Percentiles rank a stretch among this genome's conserved stretches.
These are phyloP conservation scores for Ceratobasidium sp. DNA, from an alignment of 1,284 basidiomycete species.

Conservation along the genomic window DNA sequence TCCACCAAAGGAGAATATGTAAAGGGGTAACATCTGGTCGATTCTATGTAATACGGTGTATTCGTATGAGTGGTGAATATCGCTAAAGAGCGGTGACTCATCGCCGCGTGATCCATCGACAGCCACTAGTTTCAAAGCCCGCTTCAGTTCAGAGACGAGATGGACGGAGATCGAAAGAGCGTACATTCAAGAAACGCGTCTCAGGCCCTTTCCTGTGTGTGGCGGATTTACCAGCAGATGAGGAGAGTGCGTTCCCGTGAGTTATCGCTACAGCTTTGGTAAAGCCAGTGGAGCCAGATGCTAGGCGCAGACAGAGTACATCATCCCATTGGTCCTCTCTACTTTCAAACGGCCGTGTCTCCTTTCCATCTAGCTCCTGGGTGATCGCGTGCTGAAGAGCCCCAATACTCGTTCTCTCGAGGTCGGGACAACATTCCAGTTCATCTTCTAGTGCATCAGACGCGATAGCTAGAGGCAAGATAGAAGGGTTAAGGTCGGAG, in stretches of 20 bases:
- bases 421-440: constrained; percentile 4
- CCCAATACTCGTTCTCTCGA: not conserved
- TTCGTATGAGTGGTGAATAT: too few species aligned
- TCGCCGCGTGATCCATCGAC: constrained; percentile 13
- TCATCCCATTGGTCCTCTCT: constrained; percentile 10
- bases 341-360: not conserved
- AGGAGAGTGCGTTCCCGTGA: constrained; percentile 16
- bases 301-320: constrained; percentile 4
- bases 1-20: too few species aligned
- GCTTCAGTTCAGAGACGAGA: not conserved
- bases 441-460: not conserved
- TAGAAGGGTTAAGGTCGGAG: not conserved
- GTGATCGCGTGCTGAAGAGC: not conserved
- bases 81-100: too few species aligned
- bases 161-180: not conserved
- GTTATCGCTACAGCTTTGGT: constrained; percentile 18
- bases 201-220: not conserved
- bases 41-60: too few species aligned
- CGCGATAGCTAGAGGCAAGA: constrained; percentile 1
- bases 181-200: constrained; percentile 20
- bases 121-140: not conserved
- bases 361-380: not conserved
- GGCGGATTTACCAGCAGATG: constrained; percentile 17
- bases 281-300: constrained; percentile 23
- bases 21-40: too few species aligned